Base-by-base conservation (phyloP, 345 rosid genomes). In the Crucihimalaya himalaica region DNA sequence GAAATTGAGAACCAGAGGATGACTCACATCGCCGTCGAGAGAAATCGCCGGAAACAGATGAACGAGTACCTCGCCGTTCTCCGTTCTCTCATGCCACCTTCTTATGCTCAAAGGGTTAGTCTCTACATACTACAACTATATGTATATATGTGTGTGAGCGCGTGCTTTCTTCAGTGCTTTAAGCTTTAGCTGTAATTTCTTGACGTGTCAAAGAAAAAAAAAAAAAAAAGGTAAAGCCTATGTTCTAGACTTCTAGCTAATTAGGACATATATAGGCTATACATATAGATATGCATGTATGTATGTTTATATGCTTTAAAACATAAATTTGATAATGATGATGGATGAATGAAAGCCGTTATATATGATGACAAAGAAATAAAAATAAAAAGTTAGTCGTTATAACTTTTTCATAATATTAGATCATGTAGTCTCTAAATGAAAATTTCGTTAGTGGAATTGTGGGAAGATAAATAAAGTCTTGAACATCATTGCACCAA, bases 31-130 rank as follows among this genome's bases (percentile, higher is more conserved):
- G 88, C 93, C 15, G 96, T 93, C 42, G 98, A 93, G 83, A 87
- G 98, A 43, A 93, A 93, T 84, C 97, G 98, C 57, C 89, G 98
- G 71, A 93, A 90, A 78, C 97, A 86, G 72, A 93, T 93, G 98
- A 93, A 93, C 29, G 93, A 93, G 77, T 93, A 88, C 83, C 85
- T 93, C 23, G 75, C 88, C 55, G 88, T 80, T 34, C 93, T 93
- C 48, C 86, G 97, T 51, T 86, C 98, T 58, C 77, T 93, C 70
- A 90, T 93, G 96, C 98, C 98, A n/a, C 80, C 96, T 62, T 82
- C 92, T 61, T 90, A 93, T 81, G 88, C 90, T 68, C 98, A 93
- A 80, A 85, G 96, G 96, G 98, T 90, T 65, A 71, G 80, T 72
- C 78, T 78, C 55, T 66, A 58, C 55, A 68, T 43, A 75, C 56